Evolutionary conservation across 2,329 filamentous ascomycete genomes (phyloP), one percentile per base, ranked within the genome.

Genomic region (Metarhizium humberi): DNA sequence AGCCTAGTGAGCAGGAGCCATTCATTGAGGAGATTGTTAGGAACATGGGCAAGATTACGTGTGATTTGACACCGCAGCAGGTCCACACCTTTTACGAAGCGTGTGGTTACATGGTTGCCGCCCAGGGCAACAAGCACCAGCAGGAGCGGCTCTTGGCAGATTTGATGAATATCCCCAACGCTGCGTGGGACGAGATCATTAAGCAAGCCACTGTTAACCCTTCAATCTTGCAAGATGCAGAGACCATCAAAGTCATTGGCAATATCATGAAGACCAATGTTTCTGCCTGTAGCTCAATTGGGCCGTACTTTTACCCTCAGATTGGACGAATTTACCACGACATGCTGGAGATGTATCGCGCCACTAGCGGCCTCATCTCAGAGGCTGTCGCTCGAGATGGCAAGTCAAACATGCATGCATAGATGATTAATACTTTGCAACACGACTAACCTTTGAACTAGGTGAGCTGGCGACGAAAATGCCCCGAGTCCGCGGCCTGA

Each of bases 191-290:
- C 67, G 84, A 87, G 65, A 96, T 99, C 65, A 99, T 99, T 67
- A 83, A 84, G 63, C 83, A 88, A 67, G 94, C 94, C 29, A 94
- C 90, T 54, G 80, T 87, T 58, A 86, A 96, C 67, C 90, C 94
- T 0, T 80, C 85, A 25, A 91, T 94, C 62, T 79, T 99, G 13
- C 90, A 97, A 70, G 91, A 97, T 66, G 78, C 86, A 11, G 92
- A 99, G 63, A 95, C 92, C 1, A 97, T 99, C 76, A 99, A 99
- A 77, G 86, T 99, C 62, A 92, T 99, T 59, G 94, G 94, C 62
- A 99, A 99, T 73, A 96, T 99, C 69, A 99, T 99, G 94, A 99
- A 99, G 81, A 99, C 94, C 1, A 99, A 99, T 65, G 94, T 99
- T 4, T 92, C 95, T n/a, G 94, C 94, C 40, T 99, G 94, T 71